Conservation (phyloP, 2,329 filamentous ascomycete genomes). For the Sporothrix pallida region DNA sequence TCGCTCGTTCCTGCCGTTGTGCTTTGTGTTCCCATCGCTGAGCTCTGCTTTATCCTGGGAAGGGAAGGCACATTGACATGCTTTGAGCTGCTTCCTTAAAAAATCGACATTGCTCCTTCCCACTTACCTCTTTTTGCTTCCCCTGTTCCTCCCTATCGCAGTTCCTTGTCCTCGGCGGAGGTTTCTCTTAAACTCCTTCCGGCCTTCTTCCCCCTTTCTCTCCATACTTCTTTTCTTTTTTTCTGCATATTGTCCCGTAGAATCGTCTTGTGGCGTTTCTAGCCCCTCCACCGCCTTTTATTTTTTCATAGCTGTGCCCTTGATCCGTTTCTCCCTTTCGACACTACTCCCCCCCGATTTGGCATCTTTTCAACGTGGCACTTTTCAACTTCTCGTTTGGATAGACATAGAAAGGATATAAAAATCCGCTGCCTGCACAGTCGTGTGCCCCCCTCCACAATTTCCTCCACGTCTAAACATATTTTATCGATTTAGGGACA, state of each 20-base stretch:
- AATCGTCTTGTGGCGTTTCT: conserved; percentile 21
- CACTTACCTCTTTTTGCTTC: background rate
- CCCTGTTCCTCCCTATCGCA: background rate
- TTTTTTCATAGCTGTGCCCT: background rate
- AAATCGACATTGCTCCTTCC: background rate
- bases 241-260: background rate
- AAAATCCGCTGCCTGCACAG: background rate
- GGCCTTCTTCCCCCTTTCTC: background rate
- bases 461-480: background rate
- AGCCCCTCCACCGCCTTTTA: conserved; percentile 11
- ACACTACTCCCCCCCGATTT: background rate
- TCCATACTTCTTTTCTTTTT: background rate
- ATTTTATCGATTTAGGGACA: background rate
- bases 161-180: background rate
- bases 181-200: background rate
- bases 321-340: background rate
- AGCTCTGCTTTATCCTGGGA: background rate
- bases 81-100: background rate
- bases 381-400: background rate
- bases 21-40: conserved; percentile 11
- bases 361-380: background rate
- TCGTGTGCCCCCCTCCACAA: background rate
- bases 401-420: background rate
- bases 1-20: conserved; percentile 21
- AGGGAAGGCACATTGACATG: conserved; percentile 13